Evolutionary conservation across 345 rosid genomes (phyloP).

Genomic region (Boechera stricta): DNA sequence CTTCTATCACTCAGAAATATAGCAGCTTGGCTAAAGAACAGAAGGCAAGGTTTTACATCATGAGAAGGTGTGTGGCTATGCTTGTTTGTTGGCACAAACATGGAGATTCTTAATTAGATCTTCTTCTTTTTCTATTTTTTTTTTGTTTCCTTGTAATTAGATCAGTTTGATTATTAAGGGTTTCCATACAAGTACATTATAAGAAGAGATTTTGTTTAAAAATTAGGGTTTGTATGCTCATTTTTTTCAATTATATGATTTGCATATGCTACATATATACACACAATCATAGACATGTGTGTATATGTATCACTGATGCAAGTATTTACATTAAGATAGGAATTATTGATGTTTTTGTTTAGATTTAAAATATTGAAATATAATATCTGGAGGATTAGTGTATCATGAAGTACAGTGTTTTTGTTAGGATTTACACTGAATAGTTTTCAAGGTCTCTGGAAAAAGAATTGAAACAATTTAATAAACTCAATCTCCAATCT

Average conservation of each 20-base stretch:
- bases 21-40: constrained; percentile 94
- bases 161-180: constrained; percentile 41
- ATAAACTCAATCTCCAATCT: constrained; percentile 5
- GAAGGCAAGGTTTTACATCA: constrained; percentile 93
- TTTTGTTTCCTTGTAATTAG: constrained; percentile 42
- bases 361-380: background rate
- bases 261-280: constrained; percentile 34
- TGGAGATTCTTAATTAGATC: constrained; percentile 67
- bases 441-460: constrained; percentile 38
- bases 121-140: background rate
- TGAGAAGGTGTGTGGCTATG: constrained; percentile 98
- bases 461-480: background rate
- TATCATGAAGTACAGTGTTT: constrained; percentile 36
- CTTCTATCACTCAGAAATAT: constrained; percentile 70
- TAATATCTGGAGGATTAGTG: constrained; percentile 26
- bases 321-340: constrained; percentile 16
- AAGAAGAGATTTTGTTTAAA: constrained; percentile 45
- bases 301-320: constrained; percentile 16
- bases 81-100: constrained; percentile 98
- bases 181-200: constrained; percentile 49
- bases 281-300: constrained; percentile 26
- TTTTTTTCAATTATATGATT: constrained; percentile 14
- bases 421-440: constrained; percentile 35
- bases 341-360: constrained; percentile 7
- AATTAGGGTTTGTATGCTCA: constrained; percentile 39